These are phyloP conservation scores for Diutina rugosa DNA, from an alignment of 1,139 yeast species.

Conservation along the genomic window DNA sequence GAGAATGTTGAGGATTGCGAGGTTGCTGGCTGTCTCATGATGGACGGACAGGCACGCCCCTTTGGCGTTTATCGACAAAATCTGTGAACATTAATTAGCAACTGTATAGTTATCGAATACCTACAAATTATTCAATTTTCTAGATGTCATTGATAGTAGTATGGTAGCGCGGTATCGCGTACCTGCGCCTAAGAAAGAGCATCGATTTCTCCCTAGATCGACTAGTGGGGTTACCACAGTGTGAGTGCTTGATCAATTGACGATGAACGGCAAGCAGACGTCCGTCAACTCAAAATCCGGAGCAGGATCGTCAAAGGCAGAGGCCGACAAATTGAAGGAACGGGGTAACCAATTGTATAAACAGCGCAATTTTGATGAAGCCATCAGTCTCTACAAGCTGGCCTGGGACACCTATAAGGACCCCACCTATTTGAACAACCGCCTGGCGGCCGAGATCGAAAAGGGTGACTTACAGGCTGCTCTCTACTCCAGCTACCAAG, in stretches of 20 bases:
- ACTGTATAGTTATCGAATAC: no score
- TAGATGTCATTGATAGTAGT: no score
- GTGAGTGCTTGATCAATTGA: no score
- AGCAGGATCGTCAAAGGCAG: conserved; percentile 15
- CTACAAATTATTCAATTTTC: no score
- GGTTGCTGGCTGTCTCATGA: not conserved
- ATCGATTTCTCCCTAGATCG: no score
- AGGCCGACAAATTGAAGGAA: conserved; percentile 73
- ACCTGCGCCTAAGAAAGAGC: no score
- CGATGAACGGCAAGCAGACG: no score
- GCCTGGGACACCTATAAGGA: conserved; percentile 82
- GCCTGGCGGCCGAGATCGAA: conserved; percentile 96
- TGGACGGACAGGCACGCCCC: no score
- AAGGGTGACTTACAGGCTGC: conserved; percentile 89
- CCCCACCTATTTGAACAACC: conserved; percentile 86
- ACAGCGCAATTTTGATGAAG: conserved; percentile 81
- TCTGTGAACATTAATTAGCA: no score
- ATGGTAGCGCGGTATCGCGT: no score
- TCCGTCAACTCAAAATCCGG: conserved; percentile 6
- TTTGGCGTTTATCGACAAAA: no score
- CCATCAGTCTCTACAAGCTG: conserved; percentile 70
- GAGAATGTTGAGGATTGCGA: not conserved
- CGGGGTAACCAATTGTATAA: conserved; percentile 84
- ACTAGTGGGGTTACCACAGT: no score
- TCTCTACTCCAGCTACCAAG: conserved; percentile 65